Conservation (phyloP, 768 basidiomycete species). For the Kwoniella sp. region DNA sequence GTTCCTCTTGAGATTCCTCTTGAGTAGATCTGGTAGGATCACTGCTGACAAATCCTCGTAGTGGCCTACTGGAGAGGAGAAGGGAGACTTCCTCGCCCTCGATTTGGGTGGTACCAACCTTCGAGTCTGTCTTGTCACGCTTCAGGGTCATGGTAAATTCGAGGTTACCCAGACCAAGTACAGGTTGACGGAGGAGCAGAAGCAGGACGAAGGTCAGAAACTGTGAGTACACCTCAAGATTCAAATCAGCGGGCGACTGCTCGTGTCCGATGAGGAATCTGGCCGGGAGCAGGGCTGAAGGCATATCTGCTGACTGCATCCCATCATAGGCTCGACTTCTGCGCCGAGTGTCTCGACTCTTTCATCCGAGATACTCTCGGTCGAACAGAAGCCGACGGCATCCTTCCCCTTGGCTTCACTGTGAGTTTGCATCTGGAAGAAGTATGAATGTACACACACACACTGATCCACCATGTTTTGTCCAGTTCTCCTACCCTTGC, state of each 20-base stretch:
- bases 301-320: not conserved
- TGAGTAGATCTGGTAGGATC: too few relatives aligned
- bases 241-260: too few relatives aligned
- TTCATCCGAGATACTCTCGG: conserved; percentile 75
- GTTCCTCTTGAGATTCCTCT: conserved; percentile 8
- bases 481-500: conserved; percentile 93
- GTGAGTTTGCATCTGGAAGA: conserved; percentile 61
- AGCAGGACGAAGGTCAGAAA: conserved; percentile 92
- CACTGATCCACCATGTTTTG: not conserved
- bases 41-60: conserved; percentile 8
- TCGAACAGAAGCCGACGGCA: conserved; percentile 58
- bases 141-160: conserved; percentile 92
- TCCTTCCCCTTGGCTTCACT: conserved; percentile 86
- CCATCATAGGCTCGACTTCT: conserved; percentile 72
- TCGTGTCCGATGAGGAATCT: too few relatives aligned
- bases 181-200: conserved; percentile 94
- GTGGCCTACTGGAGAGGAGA: conserved; percentile 88
- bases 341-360: conserved; percentile 85
- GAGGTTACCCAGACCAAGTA: conserved; percentile 98
- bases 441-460: not conserved
- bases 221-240: conserved; percentile 60
- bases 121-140: conserved; percentile 93
- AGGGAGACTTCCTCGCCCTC: conserved; percentile 84
- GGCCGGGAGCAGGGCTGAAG: too few relatives aligned
- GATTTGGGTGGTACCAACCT: conserved; percentile 80